Evolutionary conservation across 495 filamentous ascomycete genomes (phyloP), one percentile per base, ranked within the genome.

Genomic region (Neurospora discreta): DNA sequence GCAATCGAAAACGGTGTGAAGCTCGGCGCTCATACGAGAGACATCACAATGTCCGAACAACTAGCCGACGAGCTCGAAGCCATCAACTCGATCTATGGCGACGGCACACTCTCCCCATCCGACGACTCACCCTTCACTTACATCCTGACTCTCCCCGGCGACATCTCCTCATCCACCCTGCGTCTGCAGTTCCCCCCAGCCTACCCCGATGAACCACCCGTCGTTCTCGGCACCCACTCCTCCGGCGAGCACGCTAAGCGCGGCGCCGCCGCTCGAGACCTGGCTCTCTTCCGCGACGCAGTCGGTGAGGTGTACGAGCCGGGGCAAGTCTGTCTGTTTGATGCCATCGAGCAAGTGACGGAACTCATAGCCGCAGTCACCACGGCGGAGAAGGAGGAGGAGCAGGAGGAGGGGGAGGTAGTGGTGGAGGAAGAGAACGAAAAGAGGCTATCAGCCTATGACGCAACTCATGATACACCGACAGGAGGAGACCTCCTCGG

Each of bases 11-110:
- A 60, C 33, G 33, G 33, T 36, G n/a, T 41, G 11, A 26, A 30
- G 26, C 52, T 60, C 13, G 3, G 13, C 13, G 3, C 23, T 60
- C 52, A 60, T 3, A 60, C 52, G 3, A 39, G 42, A 43, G 6
- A 26, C n/a, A n/a, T 68, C 67, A 80, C 74, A 72, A 92, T 91
- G 89, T 89, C 87, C 70, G 83, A 94, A 84, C 92, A 95, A 41
- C 89, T 97, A 30, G 78, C 77, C 44, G 92, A 98, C 81, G 95
- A 99, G 82, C 83, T 95, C 18, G 90, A 91, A 77, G 93, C 92
- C 68, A 92, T 99, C 73, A 97, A 95, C 79, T 92, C 95, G 26
- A 99, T 99, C 74, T 99, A 96, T 82, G 92, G 90, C 30, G 86
- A 88, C 18, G 81, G 84, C 46, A 92, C 91, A 7, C 81, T 97